These are phyloP conservation scores for Linnemannia elongata DNA, from an alignment of 192 early-diverging fungal genomes.

Conservation along the genomic window DNA sequence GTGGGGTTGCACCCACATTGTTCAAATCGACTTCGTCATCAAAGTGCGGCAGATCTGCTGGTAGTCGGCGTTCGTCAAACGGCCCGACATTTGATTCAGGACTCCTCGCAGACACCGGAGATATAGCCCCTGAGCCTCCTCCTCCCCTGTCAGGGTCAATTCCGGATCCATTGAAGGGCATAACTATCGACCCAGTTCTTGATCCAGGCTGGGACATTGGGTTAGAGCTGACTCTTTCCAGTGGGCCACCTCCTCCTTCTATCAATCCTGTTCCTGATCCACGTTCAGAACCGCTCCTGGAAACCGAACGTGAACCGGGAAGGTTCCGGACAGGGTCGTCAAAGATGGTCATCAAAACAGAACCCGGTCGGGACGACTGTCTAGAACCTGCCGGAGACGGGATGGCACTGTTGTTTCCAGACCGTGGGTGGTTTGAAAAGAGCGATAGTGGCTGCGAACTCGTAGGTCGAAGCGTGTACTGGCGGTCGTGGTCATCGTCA, in stretches of 20 bases:
- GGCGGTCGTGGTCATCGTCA: slow-evolving; percentile 12
- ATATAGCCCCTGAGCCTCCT: not conserved
- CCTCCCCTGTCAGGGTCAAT: not conserved
- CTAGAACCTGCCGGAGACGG: slow-evolving; percentile 21
- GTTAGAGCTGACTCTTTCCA: not conserved
- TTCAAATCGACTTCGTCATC: slow-evolving; percentile 50
- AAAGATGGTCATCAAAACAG: slow-evolving; percentile 48
- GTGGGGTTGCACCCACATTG: slow-evolving; percentile 4
- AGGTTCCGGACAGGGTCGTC: slow-evolving; percentile 27
- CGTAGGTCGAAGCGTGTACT: not conserved
- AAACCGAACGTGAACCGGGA: slow-evolving; percentile 9
- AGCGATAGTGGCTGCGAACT: slow-evolving; percentile 14
- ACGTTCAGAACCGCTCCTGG: slow-evolving; percentile 8
- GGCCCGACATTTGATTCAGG: slow-evolving; percentile 17
- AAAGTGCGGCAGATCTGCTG: slow-evolving; percentile 15
- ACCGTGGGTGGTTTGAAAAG: slow-evolving; percentile 45
- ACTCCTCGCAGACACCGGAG: not conserved
- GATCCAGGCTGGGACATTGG: not conserved
- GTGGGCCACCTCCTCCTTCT: not conserved
- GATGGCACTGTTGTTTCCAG: slow-evolving; percentile 10
- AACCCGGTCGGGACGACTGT: slow-evolving; percentile 11
- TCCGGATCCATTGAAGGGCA: not conserved
- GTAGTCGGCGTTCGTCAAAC: slow-evolving; percentile 27
- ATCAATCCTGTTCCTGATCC: not conserved
- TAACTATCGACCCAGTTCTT: not conserved